These are phyloP conservation scores for Gonapodya sp. DNA, from an alignment of 192 early-diverging fungal species.

Conservation along the genomic window DNA sequence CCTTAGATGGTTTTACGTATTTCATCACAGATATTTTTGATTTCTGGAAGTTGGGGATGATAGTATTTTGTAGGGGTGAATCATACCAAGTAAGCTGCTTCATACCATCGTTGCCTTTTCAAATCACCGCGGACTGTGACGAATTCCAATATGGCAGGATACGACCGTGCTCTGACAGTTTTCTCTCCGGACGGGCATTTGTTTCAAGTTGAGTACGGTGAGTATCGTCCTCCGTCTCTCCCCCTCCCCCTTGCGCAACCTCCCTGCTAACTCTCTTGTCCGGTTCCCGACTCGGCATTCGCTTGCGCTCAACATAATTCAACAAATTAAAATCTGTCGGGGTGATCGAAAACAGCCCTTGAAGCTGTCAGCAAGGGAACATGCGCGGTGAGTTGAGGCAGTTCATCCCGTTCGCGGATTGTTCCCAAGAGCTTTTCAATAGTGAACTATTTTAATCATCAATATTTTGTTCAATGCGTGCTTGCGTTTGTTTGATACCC, in stretches of 20 bases:
- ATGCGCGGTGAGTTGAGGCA: constrained; percentile 86
- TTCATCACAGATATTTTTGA: too few species aligned
- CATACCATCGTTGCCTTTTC: too few species aligned
- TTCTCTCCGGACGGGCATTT: constrained; percentile 98
- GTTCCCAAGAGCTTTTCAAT: neutral
- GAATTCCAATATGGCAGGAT: neutral
- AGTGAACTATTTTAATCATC: neutral
- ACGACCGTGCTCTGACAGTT: constrained; percentile 69
- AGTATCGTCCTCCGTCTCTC: too few species aligned
- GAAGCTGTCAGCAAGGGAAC: constrained; percentile 97
- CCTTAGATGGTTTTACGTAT: too few species aligned
- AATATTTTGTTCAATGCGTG: neutral
- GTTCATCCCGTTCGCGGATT: neutral
- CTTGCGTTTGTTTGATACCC: neutral
- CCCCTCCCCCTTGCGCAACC: neutral
- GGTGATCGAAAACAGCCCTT: constrained; percentile 43
- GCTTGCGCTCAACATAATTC: neutral
- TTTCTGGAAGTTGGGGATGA: too few species aligned
- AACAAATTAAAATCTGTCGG: neutral
- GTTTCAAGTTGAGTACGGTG: constrained; percentile 95
- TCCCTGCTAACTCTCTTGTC: neutral
- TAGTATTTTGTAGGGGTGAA: too few species aligned
- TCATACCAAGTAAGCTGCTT: too few species aligned
- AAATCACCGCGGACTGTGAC: too few species aligned
- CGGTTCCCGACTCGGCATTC: neutral